Base-by-base conservation (phyloP, 2,329 filamentous ascomycete genomes). In the Colletotrichum tropicale region DNA sequence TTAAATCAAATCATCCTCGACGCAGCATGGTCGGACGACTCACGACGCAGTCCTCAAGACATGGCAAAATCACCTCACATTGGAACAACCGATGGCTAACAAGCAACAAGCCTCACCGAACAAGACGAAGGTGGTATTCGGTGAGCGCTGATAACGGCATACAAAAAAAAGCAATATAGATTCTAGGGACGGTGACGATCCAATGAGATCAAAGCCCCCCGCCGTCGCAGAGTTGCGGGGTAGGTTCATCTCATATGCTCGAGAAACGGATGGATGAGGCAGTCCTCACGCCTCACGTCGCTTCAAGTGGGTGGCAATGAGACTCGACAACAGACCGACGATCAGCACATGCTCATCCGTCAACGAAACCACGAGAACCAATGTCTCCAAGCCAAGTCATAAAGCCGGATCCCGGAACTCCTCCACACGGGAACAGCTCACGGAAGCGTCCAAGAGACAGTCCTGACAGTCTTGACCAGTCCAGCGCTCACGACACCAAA, bases 251-350 rank as follows among this genome's bases (percentile, higher is more conserved):
- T 52, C 16, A 52, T 52, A 7, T 52, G 6, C n/a, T 21, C 12
- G 6, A 52, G 43, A 52, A 52, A 52, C n/a, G 43, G 43, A 43
- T 2, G n/a, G 43, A 52, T 52, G 4, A 48, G 18, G 38, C 4
- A 0, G 9, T 48, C 0, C 6, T n/a, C n/a, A 7, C 5, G 43
- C n/a, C 5, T 52, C n/a, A 24, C 0, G 10, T 15, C n/a, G 43
- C 43, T 24, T 52, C 10, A 13, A 2, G 6, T 52, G 43, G 12
- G 6, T 52, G 43, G 12, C 13, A 1, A 5, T 7, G n/a, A 52
- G 43, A 21, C 3, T 12, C 5, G 38, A 6, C 0, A 52, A 24
- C 2, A 3, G n/a, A 52, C 4, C 4, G 12, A 13, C 10, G 2
- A 52, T 52, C 43, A 21, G 43, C 43, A 52, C 43, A 13, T 21